phyloP scores from a whole-genome alignment of 352 stramenopile species.

The Aphanomyces cochlioides region DNA sequence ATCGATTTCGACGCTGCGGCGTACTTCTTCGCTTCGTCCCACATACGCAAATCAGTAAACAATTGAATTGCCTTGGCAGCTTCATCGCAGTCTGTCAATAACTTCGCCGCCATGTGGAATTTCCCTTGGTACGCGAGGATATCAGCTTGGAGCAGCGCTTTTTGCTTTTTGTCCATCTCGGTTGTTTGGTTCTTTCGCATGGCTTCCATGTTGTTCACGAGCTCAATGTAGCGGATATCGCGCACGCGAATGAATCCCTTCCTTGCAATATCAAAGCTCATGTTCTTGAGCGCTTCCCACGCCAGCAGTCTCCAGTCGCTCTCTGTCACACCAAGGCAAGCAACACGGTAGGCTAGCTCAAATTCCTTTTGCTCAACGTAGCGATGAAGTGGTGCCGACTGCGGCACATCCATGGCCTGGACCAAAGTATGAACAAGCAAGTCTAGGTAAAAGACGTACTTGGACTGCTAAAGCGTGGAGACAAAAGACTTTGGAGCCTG shows the following conservation, averaged over 20 bases:
- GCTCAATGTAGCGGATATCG: constrained; percentile 89
- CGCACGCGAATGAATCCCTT: constrained; percentile 88
- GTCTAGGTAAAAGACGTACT: background rate
- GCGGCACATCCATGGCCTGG: constrained; percentile 88
- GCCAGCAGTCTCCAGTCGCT: constrained; percentile 85
- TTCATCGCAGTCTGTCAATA: constrained; percentile 75
- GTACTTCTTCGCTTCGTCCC: constrained; percentile 92
- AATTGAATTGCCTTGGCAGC: constrained; percentile 90
- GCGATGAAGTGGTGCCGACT: constrained; percentile 82
- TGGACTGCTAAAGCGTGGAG: constrained; percentile 77
- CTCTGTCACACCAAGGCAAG: constrained; percentile 92
- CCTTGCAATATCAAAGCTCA: constrained; percentile 74
- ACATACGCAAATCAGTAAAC: constrained; percentile 90
- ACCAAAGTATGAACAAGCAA: background rate
- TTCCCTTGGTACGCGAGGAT: constrained; percentile 90
- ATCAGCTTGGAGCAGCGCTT: constrained; percentile 78
- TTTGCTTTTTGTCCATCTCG: constrained; percentile 47
- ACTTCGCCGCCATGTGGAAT: constrained; percentile 88
- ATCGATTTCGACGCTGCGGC: constrained; percentile 70
- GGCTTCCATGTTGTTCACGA: constrained; percentile 82
- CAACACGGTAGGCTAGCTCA: constrained; percentile 80
- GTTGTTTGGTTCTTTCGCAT: constrained; percentile 54
- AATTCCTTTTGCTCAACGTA: constrained; percentile 90
- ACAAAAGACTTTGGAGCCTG: constrained; percentile 90
- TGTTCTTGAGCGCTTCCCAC: constrained; percentile 80